These are phyloP conservation scores for Sporothrix euskadiensis DNA, from an alignment of 2,329 filamentous ascomycete species.

Conservation along the genomic window DNA sequence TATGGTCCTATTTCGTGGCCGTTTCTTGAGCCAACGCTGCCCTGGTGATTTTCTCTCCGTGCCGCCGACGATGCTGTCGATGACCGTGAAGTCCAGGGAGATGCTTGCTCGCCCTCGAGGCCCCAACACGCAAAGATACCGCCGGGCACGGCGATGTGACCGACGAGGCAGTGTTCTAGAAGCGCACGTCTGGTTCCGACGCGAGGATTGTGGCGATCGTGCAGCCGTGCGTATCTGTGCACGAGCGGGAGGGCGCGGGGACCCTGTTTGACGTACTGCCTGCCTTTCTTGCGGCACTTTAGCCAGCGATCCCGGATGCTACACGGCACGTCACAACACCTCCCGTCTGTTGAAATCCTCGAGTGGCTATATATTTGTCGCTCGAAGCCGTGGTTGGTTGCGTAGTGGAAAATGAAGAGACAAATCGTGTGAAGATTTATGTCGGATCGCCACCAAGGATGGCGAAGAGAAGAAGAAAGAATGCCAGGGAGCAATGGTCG, in stretches of 20 bases:
- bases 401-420: neutral
- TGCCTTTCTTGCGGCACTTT: neutral
- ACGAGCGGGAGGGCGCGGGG: neutral
- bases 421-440: neutral
- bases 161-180: neutral
- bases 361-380: neutral
- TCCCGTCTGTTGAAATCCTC: neutral
- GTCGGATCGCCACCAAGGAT: slow-evolving; percentile 25
- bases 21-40: neutral
- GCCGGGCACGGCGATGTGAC: neutral
- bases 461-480: neutral
- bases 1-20: neutral
- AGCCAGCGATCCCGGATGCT: slow-evolving; percentile 20
- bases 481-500: neutral
- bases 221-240: neutral
- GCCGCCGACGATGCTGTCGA: neutral
- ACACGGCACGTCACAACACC: slow-evolving; percentile 13
- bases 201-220: neutral
- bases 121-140: neutral
- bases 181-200: neutral
- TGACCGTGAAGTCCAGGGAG: slow-evolving; percentile 4
- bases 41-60: neutral
- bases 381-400: neutral
- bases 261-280: slow-evolving; percentile 13
- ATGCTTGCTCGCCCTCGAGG: slow-evolving; percentile 13